Base-by-base conservation (phyloP, 2,329 filamentous ascomycete genomes). In the Emergomyces africanus region DNA sequence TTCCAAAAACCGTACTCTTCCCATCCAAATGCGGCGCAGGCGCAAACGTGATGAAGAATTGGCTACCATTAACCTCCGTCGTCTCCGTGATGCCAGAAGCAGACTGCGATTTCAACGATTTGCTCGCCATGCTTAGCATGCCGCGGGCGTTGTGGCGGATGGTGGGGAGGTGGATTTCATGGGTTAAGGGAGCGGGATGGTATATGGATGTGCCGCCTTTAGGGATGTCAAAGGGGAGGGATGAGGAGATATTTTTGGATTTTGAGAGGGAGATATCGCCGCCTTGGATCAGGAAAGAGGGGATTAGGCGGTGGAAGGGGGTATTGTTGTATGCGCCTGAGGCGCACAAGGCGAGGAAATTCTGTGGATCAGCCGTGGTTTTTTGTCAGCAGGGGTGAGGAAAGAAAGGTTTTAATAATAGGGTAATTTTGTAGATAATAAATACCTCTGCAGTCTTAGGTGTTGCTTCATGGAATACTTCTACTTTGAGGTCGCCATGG, bases 381-480 rank as follows among this genome's bases (percentile, higher is more conserved):
- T 35, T 30, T 14, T 42, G 30, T 57, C 28, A 46, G 48, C 42
- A 35, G 44, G 15, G 23, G 48, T 14, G 50, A 5, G 33, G 50
- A n/a, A 28, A 33, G 15, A 50, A 20, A 25, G 10, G 28, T 3
- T 5, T 15, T 33, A 14, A 35, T 37, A n/a, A n/a, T 20, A n/a
- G 9, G 25, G 3, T 23, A 18, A 30, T 30, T 5, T 44, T 50
- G 49, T 15, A 50, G 44, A 56, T 58, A 33, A 60, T 50, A 66
- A 76, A 59, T 76, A 87, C 87, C 77, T 96, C 89, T 63, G 90
- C 87, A 0, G 94, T 96, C 73, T 92, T 91, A 63, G 94, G 94
- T 37, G 95, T 90, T 66, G 88, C 86, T 72, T 96, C 90, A 78
- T 92, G 97, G 77, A 96, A 97, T 65, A 99, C 79, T 74, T 97